phyloP scores from a whole-genome alignment of 2,329 filamentous ascomycete genomes.

The Alternaria conjuncta region DNA sequence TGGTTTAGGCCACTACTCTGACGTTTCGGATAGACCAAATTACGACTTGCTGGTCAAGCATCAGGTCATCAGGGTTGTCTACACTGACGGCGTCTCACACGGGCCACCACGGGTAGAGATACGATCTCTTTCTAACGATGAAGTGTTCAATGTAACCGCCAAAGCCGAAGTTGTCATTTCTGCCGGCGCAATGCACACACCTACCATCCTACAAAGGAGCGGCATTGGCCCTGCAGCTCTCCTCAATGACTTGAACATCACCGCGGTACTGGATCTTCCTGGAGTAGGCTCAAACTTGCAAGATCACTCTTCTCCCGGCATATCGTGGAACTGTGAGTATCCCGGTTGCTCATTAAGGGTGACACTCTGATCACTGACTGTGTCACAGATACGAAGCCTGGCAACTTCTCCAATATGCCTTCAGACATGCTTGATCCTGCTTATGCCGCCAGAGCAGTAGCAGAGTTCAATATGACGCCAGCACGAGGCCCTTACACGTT shows the following conservation, averaged over 20 bases:
- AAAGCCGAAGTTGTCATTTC: conserved; percentile 41
- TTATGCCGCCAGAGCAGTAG: conserved; percentile 1
- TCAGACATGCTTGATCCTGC: conserved; percentile 6
- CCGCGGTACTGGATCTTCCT: conserved; percentile 58
- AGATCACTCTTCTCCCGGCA: conserved; percentile 54
- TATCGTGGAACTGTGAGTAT: conserved; percentile 5
- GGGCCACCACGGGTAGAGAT: conserved; percentile 38
- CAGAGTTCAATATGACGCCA: conserved; percentile 6
- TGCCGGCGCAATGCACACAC: conserved; percentile 59
- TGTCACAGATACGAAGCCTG: conserved; percentile 1
- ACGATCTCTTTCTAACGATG: neutral
- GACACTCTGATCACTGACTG: neutral
- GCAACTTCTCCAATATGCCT: conserved; percentile 8
- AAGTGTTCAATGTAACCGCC: neutral
- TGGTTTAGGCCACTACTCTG: conserved; percentile 14
- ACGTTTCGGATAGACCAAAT: conserved; percentile 9
- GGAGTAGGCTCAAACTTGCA: conserved; percentile 69
- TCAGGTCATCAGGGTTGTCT: conserved; percentile 8
- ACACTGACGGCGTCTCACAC: neutral
- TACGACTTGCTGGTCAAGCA: conserved; percentile 13
- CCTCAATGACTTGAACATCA: conserved; percentile 57
- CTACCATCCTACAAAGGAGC: conserved; percentile 64
- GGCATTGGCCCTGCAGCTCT: conserved; percentile 61
- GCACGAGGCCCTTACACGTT: conserved; percentile 14
- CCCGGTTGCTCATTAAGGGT: neutral